Percentiles rank a stretch among this genome's conserved stretches.
phyloP scores from a whole-genome alignment of 2,329 filamentous ascomycete species.

The Beauveria brongniartii region DNA sequence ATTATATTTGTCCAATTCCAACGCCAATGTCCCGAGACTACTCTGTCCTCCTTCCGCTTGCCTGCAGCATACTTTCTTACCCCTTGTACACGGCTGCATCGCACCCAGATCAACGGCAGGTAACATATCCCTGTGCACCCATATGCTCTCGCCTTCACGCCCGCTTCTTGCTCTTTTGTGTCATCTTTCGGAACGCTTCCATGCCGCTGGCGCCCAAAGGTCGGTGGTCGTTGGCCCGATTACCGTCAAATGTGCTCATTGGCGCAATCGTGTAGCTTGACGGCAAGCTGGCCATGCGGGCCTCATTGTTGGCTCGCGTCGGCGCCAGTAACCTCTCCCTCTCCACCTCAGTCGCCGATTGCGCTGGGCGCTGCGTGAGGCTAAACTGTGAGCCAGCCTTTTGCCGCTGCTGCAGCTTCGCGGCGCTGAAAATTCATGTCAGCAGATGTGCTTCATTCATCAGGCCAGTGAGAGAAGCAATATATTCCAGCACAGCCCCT shows the following conservation, averaged over 20 bases:
- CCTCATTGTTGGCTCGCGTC: constrained; percentile 46
- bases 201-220: constrained; percentile 56
- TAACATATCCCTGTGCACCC: too few species aligned
- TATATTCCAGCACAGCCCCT: too few species aligned
- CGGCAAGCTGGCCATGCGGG: constrained; percentile 45
- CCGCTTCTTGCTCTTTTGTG: constrained; percentile 52
- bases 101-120: too few species aligned
- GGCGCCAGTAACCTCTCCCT: constrained; percentile 52
- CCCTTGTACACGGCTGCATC: too few species aligned
- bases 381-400: constrained; percentile 41
- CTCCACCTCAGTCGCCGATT: constrained; percentile 40
- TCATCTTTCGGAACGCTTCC: constrained; percentile 60
- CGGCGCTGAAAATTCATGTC: constrained; percentile 31
- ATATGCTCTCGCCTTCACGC: constrained; percentile 5
- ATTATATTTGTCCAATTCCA: neutral
- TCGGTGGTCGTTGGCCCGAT: constrained; percentile 42
- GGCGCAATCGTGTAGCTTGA: constrained; percentile 53
- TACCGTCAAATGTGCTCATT: constrained; percentile 52
- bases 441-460: neutral
- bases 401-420: constrained; percentile 43
- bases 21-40: constrained; percentile 4
- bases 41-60: neutral
- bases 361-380: constrained; percentile 40
- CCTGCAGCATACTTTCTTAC: too few species aligned
- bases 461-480: too few species aligned